Base-by-base conservation (phyloP, 805 yeast genomes). In the Tetrapisispora iriomotensis region DNA sequence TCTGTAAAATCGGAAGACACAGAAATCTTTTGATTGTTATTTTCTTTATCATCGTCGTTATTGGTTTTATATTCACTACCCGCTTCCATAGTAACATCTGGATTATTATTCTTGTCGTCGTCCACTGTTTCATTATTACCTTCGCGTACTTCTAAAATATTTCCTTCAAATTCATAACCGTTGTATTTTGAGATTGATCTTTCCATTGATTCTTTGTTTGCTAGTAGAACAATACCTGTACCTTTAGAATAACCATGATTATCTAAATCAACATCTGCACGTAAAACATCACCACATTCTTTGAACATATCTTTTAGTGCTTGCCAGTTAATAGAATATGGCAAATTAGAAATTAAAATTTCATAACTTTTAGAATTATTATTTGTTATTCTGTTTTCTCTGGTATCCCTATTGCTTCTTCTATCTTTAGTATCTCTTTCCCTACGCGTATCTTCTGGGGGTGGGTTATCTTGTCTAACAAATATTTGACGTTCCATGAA, bases 391-490 rank as follows among this genome's bases (percentile, higher is more conserved):
- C n/a, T 21, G 21, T 25, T n/a, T 14, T 27, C 24, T 27, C 28
- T 38, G 21, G 9, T 18, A 10, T 33, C 29, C 8, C 33, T 32
- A 19, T 25, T 25, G 23, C 9, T 23, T 14, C 25, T 30, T 25
- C 36, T n/a, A 14, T 26, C 36, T 15, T 15, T 17, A 14, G 18
- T 6, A 5, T 39, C 35, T 23, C 31, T 32, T 18, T 30, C 37
- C 17, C 29, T 22, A 31, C 47, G 44, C 14, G 50, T 26, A 15
- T 46, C 44, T 33, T 50, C 65, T 50, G 90, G 92, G 21, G 92
- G 92, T 26, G 92, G 92, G 57, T 84, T 80, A 62, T 87, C 94
- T 58, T 81, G 94, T 65, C 96, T 79, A 8, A 88, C 94, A 60
- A 82, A 86, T 32, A 87, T 81, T 51, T 76, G 79, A 60, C 96